phyloP scores from a whole-genome alignment of 1,139 yeast genomes.

The Nakaseomyces sp. region DNA sequence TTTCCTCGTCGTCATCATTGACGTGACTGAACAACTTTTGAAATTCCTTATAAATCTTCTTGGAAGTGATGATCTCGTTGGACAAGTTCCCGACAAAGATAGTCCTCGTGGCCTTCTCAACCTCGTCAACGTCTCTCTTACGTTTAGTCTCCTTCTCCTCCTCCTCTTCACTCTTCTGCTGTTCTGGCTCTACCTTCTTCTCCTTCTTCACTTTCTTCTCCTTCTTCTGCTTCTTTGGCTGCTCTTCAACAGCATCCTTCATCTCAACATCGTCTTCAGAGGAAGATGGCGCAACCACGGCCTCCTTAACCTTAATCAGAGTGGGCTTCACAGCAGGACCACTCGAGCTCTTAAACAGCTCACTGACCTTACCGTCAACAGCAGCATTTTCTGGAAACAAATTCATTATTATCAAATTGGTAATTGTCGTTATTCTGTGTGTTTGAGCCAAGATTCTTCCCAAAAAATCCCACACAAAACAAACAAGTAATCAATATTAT shows the following conservation, averaged over 20 bases:
- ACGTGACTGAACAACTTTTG: slow-evolving; percentile 43
- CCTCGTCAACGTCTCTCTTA: slow-evolving; percentile 47
- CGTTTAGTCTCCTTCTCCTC: slow-evolving; percentile 36
- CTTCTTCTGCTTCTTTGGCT: slow-evolving; percentile 11
- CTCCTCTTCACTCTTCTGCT: slow-evolving; percentile 35
- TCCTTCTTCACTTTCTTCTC: slow-evolving; percentile 7
- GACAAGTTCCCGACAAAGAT: slow-evolving; percentile 85
- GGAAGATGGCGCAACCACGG: not conserved
- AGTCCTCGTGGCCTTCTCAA: slow-evolving; percentile 81
- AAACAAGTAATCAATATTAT: too few species aligned
- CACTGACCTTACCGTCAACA: not conserved
- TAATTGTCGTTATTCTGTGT: too few species aligned
- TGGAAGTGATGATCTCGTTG: slow-evolving; percentile 54
- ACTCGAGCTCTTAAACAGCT: slow-evolving; percentile 3
- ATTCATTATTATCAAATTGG: slow-evolving; percentile 1
- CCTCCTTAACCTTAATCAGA: slow-evolving; percentile 1
- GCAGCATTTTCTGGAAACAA: slow-evolving; percentile 4
- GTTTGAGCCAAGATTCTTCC: too few species aligned
- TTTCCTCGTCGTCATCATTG: slow-evolving; percentile 12
- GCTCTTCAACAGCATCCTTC: slow-evolving; percentile 5
- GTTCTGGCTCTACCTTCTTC: slow-evolving; percentile 15
- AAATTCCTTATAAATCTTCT: slow-evolving; percentile 52
- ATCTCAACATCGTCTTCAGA: slow-evolving; percentile 1
- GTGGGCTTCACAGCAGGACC: slow-evolving; percentile 2
- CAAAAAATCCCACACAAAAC: too few species aligned